phyloP scores from a whole-genome alignment of 768 basidiomycete species.

The Calocera cornea region DNA sequence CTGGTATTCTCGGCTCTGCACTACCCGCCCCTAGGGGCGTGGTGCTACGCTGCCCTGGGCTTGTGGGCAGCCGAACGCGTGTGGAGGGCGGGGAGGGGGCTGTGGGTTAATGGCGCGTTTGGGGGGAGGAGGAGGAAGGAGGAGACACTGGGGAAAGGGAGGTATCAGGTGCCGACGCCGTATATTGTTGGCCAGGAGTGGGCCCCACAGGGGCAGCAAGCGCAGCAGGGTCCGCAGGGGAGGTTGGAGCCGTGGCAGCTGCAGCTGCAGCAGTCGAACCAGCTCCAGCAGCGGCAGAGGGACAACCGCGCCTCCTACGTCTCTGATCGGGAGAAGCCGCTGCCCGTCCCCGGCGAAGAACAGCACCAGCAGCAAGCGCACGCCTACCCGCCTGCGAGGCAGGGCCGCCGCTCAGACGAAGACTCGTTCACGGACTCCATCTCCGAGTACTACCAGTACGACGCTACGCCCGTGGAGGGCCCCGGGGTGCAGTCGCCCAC shows the following conservation, averaged over 20 bases:
- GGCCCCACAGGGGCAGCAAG: background rate
- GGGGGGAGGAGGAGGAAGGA: conserved; percentile 17
- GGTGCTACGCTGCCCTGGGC: conserved; percentile 50
- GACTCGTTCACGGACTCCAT: conserved; percentile 11
- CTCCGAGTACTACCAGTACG: conserved; percentile 5
- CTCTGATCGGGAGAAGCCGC: background rate
- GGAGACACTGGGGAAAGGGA: background rate
- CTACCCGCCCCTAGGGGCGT: conserved; percentile 50
- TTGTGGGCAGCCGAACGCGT: conserved; percentile 53
- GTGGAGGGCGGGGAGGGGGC: conserved; percentile 42
- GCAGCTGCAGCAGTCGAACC: too few species aligned
- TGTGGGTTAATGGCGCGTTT: conserved; percentile 46
- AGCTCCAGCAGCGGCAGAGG: too few species aligned
- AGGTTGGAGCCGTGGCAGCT: too few species aligned
- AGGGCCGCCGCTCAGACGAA: background rate
- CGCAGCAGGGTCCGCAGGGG: background rate
- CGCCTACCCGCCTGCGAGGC: background rate
- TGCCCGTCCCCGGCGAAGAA: background rate
- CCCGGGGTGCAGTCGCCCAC: background rate
- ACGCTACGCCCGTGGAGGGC: background rate
- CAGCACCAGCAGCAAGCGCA: too few species aligned
- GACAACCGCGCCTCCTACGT: background rate
- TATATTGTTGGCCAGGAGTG: background rate
- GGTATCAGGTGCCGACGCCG: background rate
- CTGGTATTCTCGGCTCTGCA: conserved; percentile 51